phyloP scores from a whole-genome alignment of 2,329 filamentous ascomycete genomes.

The Trichophyton equinum region DNA sequence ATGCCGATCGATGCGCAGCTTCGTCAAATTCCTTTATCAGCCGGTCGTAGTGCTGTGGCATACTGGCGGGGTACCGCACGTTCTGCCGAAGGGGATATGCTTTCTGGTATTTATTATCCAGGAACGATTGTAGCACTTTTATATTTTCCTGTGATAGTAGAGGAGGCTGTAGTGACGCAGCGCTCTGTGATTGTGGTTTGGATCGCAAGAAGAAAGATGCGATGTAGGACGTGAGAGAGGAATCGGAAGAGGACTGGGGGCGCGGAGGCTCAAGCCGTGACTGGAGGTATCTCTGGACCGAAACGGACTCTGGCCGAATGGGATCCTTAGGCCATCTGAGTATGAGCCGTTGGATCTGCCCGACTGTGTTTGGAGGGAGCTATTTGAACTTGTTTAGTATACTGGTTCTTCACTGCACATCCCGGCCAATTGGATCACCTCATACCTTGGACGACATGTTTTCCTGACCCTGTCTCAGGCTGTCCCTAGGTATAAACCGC shows the following conservation, averaged over 20 bases:
- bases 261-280: slow-evolving; percentile 18
- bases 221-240: slow-evolving; percentile 3
- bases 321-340: slow-evolving; percentile 34
- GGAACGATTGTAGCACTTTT: slow-evolving; percentile 48
- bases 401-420: background rate
- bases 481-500: background rate
- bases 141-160: slow-evolving; percentile 25
- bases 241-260: slow-evolving; percentile 2
- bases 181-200: slow-evolving; percentile 8
- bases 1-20: slow-evolving; percentile 39
- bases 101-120: slow-evolving; percentile 46
- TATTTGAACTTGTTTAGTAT: slow-evolving; percentile 9
- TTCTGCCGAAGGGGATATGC: slow-evolving; percentile 37
- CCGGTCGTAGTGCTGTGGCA: slow-evolving; percentile 41
- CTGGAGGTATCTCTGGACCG: slow-evolving; percentile 33
- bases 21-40: slow-evolving; percentile 42
- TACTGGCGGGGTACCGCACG: slow-evolving; percentile 39
- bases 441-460: background rate
- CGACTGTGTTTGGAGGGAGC: slow-evolving; percentile 20
- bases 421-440: background rate
- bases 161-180: slow-evolving; percentile 4
- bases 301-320: slow-evolving; percentile 34
- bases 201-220: slow-evolving; percentile 9
- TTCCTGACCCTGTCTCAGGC: background rate
- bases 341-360: slow-evolving; percentile 32